A percentile compares a stretch with the other conserved stretches of the same genome.
These are phyloP conservation scores for Phoma sp. DNA, from an alignment of 2,329 filamentous ascomycete genomes.

Conservation along the genomic window DNA sequence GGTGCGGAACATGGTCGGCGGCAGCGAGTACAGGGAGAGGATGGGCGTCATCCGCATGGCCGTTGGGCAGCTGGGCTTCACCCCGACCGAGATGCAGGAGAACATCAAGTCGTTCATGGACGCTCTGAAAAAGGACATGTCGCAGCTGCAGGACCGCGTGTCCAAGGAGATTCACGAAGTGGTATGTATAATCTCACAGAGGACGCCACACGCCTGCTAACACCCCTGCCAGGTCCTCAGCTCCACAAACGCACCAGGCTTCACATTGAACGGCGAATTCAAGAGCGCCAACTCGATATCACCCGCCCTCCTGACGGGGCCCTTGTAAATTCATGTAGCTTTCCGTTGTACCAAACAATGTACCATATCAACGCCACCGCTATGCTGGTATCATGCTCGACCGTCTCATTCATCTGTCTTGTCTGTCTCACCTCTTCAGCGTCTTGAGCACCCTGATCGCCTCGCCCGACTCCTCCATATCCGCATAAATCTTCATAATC, in stretches of 20 bases:
- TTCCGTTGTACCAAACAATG: constrained; percentile 41
- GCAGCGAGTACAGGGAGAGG: constrained; percentile 85
- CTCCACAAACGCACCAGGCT: constrained; percentile 84
- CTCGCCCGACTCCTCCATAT: constrained; percentile 66
- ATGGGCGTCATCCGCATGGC: constrained; percentile 84
- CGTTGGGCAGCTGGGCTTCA: constrained; percentile 89
- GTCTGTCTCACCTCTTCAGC: constrained; percentile 24
- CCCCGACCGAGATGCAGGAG: constrained; percentile 80
- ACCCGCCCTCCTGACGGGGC: constrained; percentile 48
- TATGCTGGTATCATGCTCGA: constrained; percentile 44
- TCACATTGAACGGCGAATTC: constrained; percentile 85
- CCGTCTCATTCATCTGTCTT: neutral
- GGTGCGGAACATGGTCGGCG: constrained; percentile 83
- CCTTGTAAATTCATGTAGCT: constrained; percentile 37
- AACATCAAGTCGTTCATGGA: constrained; percentile 83
- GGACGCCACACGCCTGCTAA: constrained; percentile 37
- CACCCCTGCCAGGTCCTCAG: constrained; percentile 70
- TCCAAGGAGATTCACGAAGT: constrained; percentile 77
- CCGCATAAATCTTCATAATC: constrained; percentile 65
- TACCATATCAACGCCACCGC: constrained; percentile 55
- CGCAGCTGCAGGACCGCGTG: constrained; percentile 66
- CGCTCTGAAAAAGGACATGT: constrained; percentile 79
- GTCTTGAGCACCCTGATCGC: constrained; percentile 63
- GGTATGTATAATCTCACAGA: constrained; percentile 50
- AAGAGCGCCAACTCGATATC: constrained; percentile 55